A percentile compares a stretch with the other conserved stretches of the same genome.
Conservation (phyloP, 2,329 filamentous ascomycete species). For the Corniculantispora saksenae region DNA sequence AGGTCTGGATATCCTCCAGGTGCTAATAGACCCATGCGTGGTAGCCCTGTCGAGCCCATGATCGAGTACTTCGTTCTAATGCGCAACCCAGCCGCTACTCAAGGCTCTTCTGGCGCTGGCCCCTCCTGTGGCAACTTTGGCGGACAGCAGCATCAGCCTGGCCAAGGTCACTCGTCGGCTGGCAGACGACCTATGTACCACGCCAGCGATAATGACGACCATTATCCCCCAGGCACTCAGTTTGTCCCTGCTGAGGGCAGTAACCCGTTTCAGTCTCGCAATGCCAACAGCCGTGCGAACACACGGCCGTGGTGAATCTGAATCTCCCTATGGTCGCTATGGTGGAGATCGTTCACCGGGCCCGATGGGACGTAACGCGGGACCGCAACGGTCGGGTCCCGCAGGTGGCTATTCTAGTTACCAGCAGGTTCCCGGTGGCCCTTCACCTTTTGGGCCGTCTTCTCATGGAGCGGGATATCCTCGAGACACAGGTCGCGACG, state of each 20-base stretch:
- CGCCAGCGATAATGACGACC: neutral
- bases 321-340: neutral
- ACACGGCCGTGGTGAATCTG: neutral
- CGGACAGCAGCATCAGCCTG: neutral
- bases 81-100: neutral
- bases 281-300: too few relatives aligned
- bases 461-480: too few relatives aligned
- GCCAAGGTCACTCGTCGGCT: neutral
- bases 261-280: too few relatives aligned
- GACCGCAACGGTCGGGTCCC: neutral
- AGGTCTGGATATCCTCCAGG: neutral
- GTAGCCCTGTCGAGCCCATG: neutral
- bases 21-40: neutral
- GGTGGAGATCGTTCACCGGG: neutral
- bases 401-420: neutral
- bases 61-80: conserved; percentile 2
- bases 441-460: neutral
- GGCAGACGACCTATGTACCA: neutral
- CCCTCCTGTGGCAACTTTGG: neutral
- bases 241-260: too few relatives aligned
- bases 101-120: neutral
- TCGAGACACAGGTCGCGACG: neutral
- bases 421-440: neutral
- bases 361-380: neutral
- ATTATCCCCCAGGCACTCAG: too few relatives aligned